Conservation (phyloP, 495 filamentous ascomycete species). For the Aspergillus asperescens region DNA sequence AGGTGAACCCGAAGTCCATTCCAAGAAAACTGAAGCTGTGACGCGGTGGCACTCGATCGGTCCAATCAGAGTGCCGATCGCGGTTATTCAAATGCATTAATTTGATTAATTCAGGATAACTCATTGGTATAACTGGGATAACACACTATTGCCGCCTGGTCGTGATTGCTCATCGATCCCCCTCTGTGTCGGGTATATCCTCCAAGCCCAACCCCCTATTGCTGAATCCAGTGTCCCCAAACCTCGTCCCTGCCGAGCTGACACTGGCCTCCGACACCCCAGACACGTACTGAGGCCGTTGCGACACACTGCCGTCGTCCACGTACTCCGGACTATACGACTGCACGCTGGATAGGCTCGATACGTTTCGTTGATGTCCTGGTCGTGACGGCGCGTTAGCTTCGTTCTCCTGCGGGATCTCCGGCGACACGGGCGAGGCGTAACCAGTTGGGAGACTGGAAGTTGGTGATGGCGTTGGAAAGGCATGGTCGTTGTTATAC, state of each 20-base stretch:
- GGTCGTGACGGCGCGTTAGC: background rate
- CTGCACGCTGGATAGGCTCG: constrained; percentile 13
- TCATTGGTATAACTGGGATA: no score
- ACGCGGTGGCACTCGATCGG: no score
- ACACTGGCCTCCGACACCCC: constrained; percentile 15
- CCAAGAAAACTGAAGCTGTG: no score
- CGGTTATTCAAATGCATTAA: no score
- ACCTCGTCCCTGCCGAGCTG: constrained; percentile 13
- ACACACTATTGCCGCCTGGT: no score
- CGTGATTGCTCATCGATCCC: no score
- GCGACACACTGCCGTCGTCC: background rate
- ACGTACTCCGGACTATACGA: background rate
- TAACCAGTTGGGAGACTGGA: background rate
- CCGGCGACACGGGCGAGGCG: constrained; percentile 11
- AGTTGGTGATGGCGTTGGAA: background rate
- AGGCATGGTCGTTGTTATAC: constrained; percentile 3
- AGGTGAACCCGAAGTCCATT: no score
- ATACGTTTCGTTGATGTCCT: constrained; percentile 10
- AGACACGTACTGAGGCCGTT: constrained; percentile 11
- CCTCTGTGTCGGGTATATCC: constrained; percentile 8
- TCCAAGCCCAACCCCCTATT: constrained; percentile 4
- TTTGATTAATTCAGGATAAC: no score
- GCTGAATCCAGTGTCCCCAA: background rate
- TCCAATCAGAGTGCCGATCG: no score
- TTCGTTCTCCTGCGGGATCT: constrained; percentile 4